Evolutionary conservation across 176 grass and related monocot genomes (phyloP).

Genomic region (Tuctoria greenei): DNA sequence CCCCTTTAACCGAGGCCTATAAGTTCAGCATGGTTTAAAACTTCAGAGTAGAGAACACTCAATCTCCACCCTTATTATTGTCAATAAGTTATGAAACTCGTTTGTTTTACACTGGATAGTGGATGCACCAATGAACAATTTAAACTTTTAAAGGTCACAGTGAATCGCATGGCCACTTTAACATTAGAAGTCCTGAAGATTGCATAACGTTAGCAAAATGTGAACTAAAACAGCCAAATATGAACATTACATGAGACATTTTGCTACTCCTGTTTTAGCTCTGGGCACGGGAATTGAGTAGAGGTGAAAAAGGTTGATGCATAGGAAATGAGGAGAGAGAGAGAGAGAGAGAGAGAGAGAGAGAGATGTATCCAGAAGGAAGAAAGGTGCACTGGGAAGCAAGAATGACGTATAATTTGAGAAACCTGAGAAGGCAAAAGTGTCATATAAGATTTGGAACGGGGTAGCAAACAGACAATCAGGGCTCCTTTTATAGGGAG

Average conservation of each 20-base stretch:
- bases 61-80: background rate
- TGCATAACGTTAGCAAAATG: background rate
- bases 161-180: background rate
- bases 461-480: background rate
- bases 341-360: no score
- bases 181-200: background rate
- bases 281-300: no score
- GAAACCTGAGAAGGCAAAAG: no score
- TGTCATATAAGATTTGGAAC: no score
- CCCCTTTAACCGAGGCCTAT: background rate
- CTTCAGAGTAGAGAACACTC: background rate
- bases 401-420: no score
- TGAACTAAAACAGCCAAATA: background rate
- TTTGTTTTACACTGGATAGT: background rate
- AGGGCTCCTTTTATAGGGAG: background rate
- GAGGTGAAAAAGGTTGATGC: no score
- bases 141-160: background rate
- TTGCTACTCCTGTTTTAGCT: no score
- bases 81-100: background rate
- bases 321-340: no score
- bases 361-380: no score
- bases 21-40: background rate
- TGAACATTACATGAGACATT: background rate
- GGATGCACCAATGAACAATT: background rate
- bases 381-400: no score